Evolutionary conservation across 1,284 basidiomycete species (phyloP), one percentile per base, ranked within the genome.

Genomic region (Agroathelia rolfsii): DNA sequence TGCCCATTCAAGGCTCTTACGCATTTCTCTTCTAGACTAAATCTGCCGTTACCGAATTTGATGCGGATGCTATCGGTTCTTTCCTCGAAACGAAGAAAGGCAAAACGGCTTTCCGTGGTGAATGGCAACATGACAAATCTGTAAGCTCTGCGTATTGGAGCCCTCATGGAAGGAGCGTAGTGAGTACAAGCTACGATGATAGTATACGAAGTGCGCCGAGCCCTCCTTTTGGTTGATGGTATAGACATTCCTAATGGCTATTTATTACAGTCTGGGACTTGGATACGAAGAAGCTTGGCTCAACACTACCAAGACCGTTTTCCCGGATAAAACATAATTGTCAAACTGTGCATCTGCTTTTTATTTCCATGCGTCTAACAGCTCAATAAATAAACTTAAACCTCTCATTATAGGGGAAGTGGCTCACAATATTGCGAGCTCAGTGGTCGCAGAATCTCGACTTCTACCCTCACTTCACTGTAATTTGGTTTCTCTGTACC

Each of bases 111-210:
- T 53, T 81, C 24, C 71, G 79, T 6, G 76, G 62, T 2, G 70
- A 77, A 45, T 80, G 70, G 64, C 50, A 51, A 8, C 84, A 87
- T 46, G 66, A 70, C 33, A 81, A 82, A 50, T 79, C 79, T 12
- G 80, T 75, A 25, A 85, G 76, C 42, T 75, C 84, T 6, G 84
- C 79, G 0, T 86, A 77, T 43, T 87, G 83, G 83, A 82, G 86
- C 49, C 70, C 81, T 5, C 61, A 75, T 36, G 83, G 83, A 8
- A 66, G 76, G 21, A 64, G 70, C 31, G 75, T 87, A 39, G 73
- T 86, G 24, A 85, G 80, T 51, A 87, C 84, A 4, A 75, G 75
- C 48, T 86, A 87, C 45, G 84, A 87, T 43, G 75, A 87, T 53
- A 69, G 65, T 1, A 44, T 87, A 22, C 62, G 80, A 45, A 43